Conservation (phyloP, 306 rosid species). For the Acacia crassicarpa region DNA sequence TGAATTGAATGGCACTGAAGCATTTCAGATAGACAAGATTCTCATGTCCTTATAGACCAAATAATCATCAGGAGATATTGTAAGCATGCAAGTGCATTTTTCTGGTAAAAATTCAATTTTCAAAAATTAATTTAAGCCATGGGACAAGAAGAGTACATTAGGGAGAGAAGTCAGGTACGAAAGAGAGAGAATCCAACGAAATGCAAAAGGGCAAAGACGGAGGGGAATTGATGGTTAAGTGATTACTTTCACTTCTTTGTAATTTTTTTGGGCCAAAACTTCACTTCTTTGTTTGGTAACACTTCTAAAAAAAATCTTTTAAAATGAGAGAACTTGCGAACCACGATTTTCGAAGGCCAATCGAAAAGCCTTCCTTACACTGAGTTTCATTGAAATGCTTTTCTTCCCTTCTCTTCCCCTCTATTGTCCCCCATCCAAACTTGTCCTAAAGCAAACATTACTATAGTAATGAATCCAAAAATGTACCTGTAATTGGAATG, state of each 20-base stretch:
- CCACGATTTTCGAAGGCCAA: too few species aligned
- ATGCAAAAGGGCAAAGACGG: too few species aligned
- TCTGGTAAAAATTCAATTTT: too few species aligned
- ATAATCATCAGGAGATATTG: not conserved
- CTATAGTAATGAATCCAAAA: not conserved
- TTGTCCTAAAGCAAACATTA: not conserved
- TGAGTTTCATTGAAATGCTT: not conserved
- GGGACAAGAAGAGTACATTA: too few species aligned
- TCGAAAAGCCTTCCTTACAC: too few species aligned
- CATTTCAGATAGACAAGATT: not conserved
- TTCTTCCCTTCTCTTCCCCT: not conserved
- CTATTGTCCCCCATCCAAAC: not conserved
- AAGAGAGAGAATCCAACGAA: too few species aligned
- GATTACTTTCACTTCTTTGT: not conserved
- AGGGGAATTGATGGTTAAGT: too few species aligned
- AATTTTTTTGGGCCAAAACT: too few species aligned
- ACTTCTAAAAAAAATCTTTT: not conserved
- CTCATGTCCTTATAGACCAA: not conserved
- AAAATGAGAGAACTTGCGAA: too few species aligned
- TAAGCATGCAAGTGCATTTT: not conserved
- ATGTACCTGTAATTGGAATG: conserved; percentile 90
- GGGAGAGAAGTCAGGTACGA: too few species aligned
- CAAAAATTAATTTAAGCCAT: too few species aligned
- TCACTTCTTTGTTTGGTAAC: not conserved
- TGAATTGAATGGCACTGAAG: not conserved